These are phyloP conservation scores for Fusarium sacchari DNA, from an alignment of 2,329 filamentous ascomycete species.

Conservation along the genomic window DNA sequence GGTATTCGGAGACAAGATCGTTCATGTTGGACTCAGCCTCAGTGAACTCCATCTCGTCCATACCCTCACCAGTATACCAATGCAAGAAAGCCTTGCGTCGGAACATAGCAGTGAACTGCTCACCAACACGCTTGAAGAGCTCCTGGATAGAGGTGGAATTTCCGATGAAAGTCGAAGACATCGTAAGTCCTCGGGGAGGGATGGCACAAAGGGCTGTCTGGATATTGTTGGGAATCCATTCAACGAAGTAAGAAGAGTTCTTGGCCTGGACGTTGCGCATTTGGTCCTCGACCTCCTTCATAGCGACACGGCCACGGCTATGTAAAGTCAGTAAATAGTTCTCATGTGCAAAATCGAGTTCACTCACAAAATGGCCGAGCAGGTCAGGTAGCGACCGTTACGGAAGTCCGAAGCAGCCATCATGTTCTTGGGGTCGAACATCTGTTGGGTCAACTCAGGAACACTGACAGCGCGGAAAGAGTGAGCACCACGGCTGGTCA, in stretches of 20 bases:
- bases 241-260: conserved; percentile 99
- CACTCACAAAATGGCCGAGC: conserved; percentile 94
- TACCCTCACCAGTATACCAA: conserved; percentile 99
- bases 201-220: conserved; percentile 99
- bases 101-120: conserved; percentile 99
- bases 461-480: conserved; percentile 98
- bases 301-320: conserved; percentile 97
- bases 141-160: conserved; percentile 99
- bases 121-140: conserved; percentile 99
- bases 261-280: conserved; percentile 99
- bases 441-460: conserved; percentile 98
- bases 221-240: conserved; percentile 99
- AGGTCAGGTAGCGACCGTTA: conserved; percentile 99
- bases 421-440: conserved; percentile 99
- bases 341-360: neutral
- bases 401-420: conserved; percentile 99
- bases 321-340: conserved; percentile 15
- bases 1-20: conserved; percentile 98
- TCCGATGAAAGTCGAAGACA: conserved; percentile 98
- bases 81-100: conserved; percentile 99
- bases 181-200: conserved; percentile 96
- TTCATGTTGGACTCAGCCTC: conserved; percentile 99
- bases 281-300: conserved; percentile 99
- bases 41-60: conserved; percentile 99
- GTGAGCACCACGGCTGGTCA: conserved; percentile 86